phyloP scores from a whole-genome alignment of 2,329 filamentous ascomycete species.

The Penicillium brasilianum region DNA sequence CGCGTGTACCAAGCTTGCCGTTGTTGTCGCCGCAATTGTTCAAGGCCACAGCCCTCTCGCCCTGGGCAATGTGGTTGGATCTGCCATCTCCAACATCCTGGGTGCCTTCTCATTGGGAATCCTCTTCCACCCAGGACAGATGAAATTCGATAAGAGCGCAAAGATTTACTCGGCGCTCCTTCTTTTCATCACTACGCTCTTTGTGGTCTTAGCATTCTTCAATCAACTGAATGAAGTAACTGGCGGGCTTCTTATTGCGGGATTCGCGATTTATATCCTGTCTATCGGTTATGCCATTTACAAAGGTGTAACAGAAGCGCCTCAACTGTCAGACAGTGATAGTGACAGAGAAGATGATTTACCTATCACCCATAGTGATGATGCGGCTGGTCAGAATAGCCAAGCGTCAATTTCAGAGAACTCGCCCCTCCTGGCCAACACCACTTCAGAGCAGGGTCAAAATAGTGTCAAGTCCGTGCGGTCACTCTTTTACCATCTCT shows the following conservation, averaged over 20 bases:
- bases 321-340: constrained; percentile 51
- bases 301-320: constrained; percentile 48
- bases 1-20: constrained; percentile 47
- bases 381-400: constrained; percentile 6
- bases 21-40: constrained; percentile 55
- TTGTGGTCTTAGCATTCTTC: constrained; percentile 46
- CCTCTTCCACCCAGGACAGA: constrained; percentile 44
- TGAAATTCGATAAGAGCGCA: constrained; percentile 55
- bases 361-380: neutral
- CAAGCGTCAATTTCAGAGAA: constrained; percentile 16
- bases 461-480: constrained; percentile 24
- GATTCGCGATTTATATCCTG: constrained; percentile 53
- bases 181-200: constrained; percentile 48
- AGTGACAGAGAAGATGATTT: constrained; percentile 38
- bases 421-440: constrained; percentile 27
- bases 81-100: constrained; percentile 60
- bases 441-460: constrained; percentile 4
- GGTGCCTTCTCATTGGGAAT: constrained; percentile 62
- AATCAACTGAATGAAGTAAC: constrained; percentile 40
- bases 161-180: constrained; percentile 54
- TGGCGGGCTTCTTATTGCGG: constrained; percentile 48
- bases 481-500: constrained; percentile 46
- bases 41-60: constrained; percentile 55
- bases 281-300: constrained; percentile 55
- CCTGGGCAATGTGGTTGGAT: constrained; percentile 61